Conservation (phyloP, 441 rosid genomes). For the Populus trichocarpa region DNA sequence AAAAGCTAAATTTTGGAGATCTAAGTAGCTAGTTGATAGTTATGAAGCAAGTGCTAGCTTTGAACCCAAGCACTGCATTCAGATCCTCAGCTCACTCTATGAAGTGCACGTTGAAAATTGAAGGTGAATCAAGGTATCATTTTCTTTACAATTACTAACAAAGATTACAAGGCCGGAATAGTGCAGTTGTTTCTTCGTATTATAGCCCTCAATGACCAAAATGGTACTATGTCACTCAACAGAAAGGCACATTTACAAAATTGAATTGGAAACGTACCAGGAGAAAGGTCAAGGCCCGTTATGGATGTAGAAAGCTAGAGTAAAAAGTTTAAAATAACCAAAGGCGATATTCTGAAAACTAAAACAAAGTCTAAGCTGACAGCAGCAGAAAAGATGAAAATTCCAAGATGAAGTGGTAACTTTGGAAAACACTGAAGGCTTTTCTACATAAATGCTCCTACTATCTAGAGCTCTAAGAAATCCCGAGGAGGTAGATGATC, state of each 20-base stretch:
- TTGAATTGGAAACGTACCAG: background rate
- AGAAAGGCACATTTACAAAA: background rate
- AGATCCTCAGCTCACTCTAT: background rate
- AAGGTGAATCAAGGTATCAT: background rate
- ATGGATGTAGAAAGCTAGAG: background rate
- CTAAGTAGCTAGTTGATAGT: background rate
- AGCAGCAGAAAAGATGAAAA: background rate
- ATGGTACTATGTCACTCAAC: background rate
- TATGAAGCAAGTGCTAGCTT: background rate
- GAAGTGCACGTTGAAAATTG: background rate
- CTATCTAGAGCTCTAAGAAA: background rate
- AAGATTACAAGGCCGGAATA: background rate
- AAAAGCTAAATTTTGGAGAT: background rate
- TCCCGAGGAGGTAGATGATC: background rate
- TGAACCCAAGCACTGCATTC: background rate
- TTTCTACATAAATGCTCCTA: background rate
- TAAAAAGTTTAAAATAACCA: background rate
- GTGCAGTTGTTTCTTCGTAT: background rate
- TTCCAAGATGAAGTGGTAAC: background rate
- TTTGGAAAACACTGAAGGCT: background rate
- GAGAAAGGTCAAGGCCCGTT: background rate
- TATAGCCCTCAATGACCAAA: background rate
- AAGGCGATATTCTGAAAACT: background rate
- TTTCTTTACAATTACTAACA: background rate
- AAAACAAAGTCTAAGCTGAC: background rate